phyloP scores from a whole-genome alignment of 2,329 filamentous ascomycete species.

The Ceratocystis cacaofunesta region DNA sequence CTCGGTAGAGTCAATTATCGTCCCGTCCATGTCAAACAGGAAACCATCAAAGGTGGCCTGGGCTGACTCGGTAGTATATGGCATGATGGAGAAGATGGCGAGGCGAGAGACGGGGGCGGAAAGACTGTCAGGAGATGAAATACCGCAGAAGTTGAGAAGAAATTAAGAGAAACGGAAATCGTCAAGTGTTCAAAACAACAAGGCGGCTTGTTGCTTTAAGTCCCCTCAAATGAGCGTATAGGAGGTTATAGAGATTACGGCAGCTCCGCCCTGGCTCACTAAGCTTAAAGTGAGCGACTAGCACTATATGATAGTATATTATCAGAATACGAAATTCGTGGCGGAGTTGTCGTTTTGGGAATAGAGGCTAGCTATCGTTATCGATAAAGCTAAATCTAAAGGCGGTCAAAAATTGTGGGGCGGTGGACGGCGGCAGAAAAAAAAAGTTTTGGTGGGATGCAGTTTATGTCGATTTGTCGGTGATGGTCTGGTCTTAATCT shows the following conservation, averaged over 20 bases:
- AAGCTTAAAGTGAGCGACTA: not conserved
- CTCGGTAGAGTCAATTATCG: conserved; percentile 66
- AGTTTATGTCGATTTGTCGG: not conserved
- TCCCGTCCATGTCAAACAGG: conserved; percentile 67
- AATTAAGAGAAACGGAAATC: not conserved
- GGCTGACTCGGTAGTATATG: conserved; percentile 31
- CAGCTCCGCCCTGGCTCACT: not conserved
- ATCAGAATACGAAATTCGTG: not conserved
- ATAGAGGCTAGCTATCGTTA: not conserved
- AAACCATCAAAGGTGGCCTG: conserved; percentile 39
- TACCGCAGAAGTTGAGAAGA: not conserved
- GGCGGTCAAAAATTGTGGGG: conserved; percentile 8
- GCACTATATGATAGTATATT: not conserved
- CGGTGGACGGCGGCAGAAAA: conserved; percentile 18
- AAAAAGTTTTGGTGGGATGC: conserved; percentile 15
- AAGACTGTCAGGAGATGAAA: not conserved
- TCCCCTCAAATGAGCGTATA: not conserved
- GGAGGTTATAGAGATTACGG: not conserved
- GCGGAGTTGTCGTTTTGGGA: conserved; percentile 11
- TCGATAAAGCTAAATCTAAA: not conserved
- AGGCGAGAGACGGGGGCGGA: not conserved
- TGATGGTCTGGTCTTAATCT: not conserved
- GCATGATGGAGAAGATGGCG: conserved; percentile 11
- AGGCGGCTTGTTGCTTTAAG: not conserved
- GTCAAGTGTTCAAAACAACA: not conserved